These are phyloP conservation scores for Candida nemodendra DNA, from an alignment of 805 yeast species.

Conservation along the genomic window DNA sequence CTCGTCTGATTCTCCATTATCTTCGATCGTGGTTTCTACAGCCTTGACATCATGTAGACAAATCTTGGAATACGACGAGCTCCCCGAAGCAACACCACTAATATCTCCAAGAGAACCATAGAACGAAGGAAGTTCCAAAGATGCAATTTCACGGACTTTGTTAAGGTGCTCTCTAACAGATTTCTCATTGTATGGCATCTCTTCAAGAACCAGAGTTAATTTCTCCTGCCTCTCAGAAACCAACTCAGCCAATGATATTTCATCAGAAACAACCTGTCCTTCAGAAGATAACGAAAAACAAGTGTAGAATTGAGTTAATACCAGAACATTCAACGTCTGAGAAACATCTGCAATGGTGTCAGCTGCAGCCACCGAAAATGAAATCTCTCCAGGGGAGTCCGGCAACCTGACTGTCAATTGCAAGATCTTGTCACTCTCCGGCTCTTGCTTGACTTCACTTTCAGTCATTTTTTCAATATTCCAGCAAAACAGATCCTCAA, in stretches of 20 bases:
- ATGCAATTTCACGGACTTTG: slow-evolving; percentile 60
- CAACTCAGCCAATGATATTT: slow-evolving; percentile 26
- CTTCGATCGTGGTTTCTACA: too few species aligned
- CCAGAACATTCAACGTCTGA: slow-evolving; percentile 55
- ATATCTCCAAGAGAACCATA: slow-evolving; percentile 39
- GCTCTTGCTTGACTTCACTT: slow-evolving; percentile 8
- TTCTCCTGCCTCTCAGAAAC: slow-evolving; percentile 29
- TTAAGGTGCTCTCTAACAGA: slow-evolving; percentile 61
- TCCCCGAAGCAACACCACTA: slow-evolving; percentile 46
- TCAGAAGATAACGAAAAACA: slow-evolving; percentile 47
- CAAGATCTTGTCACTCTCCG: slow-evolving; percentile 18
- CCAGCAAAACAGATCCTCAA: not conserved
- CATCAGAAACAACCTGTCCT: slow-evolving; percentile 34
- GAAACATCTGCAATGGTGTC: slow-evolving; percentile 58
- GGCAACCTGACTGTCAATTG: slow-evolving; percentile 29
- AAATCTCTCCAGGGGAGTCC: slow-evolving; percentile 23
- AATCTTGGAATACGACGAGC: slow-evolving; percentile 45
- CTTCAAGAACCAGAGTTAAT: slow-evolving; percentile 45
- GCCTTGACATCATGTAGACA: slow-evolving; percentile 34
- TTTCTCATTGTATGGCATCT: slow-evolving; percentile 58
- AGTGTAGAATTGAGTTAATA: slow-evolving; percentile 59
- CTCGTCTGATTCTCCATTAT: slow-evolving; percentile 4
- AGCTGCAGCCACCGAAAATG: slow-evolving; percentile 25
- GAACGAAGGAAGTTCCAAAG: slow-evolving; percentile 48
- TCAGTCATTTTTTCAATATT: slow-evolving; percentile 12